Evolutionary conservation across 2,329 filamentous ascomycete species (phyloP).

Genomic region (Claviceps spartinae): DNA sequence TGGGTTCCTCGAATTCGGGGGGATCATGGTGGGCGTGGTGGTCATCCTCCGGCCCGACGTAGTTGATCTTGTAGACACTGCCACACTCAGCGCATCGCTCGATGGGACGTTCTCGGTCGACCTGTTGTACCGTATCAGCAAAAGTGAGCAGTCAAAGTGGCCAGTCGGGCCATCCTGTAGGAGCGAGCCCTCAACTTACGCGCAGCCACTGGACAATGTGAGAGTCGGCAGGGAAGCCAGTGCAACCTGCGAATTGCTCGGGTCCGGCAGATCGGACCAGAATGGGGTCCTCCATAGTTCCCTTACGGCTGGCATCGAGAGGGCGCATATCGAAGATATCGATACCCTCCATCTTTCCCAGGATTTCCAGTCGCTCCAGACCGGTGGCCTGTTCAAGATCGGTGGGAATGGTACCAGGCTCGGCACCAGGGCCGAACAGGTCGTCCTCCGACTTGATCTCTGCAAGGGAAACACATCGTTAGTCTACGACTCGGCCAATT

Average conservation of each 20-base stretch:
- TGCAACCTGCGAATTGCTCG: slow-evolving; percentile 96
- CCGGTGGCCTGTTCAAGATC: slow-evolving; percentile 93
- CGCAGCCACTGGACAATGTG: slow-evolving; percentile 86
- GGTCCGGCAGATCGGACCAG: slow-evolving; percentile 81
- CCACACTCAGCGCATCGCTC: slow-evolving; percentile 97
- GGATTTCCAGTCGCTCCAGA: slow-evolving; percentile 94
- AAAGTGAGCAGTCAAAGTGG: background rate
- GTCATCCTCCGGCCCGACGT: slow-evolving; percentile 72
- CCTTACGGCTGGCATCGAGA: slow-evolving; percentile 77
- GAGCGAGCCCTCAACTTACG: slow-evolving; percentile 37
- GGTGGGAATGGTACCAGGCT: slow-evolving; percentile 73
- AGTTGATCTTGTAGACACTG: slow-evolving; percentile 95
- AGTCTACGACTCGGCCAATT: slow-evolving; percentile 6
- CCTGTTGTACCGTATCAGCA: slow-evolving; percentile 31
- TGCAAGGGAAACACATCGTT: slow-evolving; percentile 25
- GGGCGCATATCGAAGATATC: slow-evolving; percentile 98
- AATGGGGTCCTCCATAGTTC: slow-evolving; percentile 87
- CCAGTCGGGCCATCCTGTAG: background rate
- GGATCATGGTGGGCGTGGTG: slow-evolving; percentile 45
- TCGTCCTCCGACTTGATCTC: slow-evolving; percentile 76
- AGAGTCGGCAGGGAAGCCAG: slow-evolving; percentile 82
- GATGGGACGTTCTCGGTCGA: slow-evolving; percentile 77
- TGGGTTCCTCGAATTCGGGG: slow-evolving; percentile 67
- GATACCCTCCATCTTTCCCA: slow-evolving; percentile 98
- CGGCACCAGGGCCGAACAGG: slow-evolving; percentile 71